Evolutionary conservation across 2,329 filamentous ascomycete species (phyloP).

Genomic region (Pyrenophora teres): DNA sequence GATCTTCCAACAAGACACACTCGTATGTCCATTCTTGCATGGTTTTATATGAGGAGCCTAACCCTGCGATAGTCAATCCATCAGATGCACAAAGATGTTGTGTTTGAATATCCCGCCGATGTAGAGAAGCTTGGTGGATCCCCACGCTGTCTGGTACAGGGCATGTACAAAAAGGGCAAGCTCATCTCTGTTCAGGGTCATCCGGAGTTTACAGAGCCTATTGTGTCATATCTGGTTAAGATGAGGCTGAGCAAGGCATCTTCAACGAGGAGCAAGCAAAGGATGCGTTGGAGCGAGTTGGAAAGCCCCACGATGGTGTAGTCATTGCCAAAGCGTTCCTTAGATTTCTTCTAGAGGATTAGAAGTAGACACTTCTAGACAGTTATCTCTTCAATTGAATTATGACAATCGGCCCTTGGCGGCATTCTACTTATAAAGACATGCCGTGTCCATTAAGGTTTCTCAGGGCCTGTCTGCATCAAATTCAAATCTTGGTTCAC

Average conservation of each 20-base stretch:
- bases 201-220: slow-evolving; percentile 77
- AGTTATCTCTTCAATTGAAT: too few species aligned
- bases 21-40: slow-evolving; percentile 52
- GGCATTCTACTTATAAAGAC: too few species aligned
- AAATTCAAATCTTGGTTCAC: too few species aligned
- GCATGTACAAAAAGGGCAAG: slow-evolving; percentile 70
- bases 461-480: too few species aligned
- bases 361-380: neutral
- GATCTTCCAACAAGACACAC: slow-evolving; percentile 69
- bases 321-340: slow-evolving; percentile 74
- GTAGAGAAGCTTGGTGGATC: slow-evolving; percentile 69
- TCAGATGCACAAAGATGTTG: slow-evolving; percentile 85
- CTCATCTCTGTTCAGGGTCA: slow-evolving; percentile 83
- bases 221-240: slow-evolving; percentile 70
- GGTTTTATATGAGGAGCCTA: neutral
- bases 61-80: slow-evolving; percentile 64
- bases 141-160: slow-evolving; percentile 73
- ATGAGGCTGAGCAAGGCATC: slow-evolving; percentile 66
- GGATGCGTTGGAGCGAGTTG: slow-evolving; percentile 69
- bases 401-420: too few species aligned
- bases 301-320: slow-evolving; percentile 77
- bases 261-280: slow-evolving; percentile 71
- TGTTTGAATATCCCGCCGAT: slow-evolving; percentile 65
- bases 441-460: too few species aligned
- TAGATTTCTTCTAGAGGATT: slow-evolving; percentile 70